Evolutionary conservation across 352 stramenopile genomes (phyloP).

Genomic region (Pythium guiyangense): DNA sequence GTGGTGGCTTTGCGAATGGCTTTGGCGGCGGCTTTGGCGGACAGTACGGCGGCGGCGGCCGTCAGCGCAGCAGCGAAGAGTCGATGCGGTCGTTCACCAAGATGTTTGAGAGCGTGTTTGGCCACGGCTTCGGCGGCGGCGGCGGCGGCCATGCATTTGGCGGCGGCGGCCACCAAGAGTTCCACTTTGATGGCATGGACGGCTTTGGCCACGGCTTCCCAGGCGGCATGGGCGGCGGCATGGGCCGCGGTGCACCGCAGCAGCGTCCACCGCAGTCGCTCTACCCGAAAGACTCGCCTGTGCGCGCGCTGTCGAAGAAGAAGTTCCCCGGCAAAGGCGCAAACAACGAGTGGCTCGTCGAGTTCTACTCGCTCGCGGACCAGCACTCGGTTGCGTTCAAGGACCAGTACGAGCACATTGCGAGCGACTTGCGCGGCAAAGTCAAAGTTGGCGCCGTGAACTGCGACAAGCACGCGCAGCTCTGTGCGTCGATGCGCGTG

Average conservation of each 20-base stretch:
- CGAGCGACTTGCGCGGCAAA: slow-evolving; percentile 58
- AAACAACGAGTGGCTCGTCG: slow-evolving; percentile 79
- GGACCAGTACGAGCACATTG: slow-evolving; percentile 55
- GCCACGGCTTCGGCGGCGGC: slow-evolving; percentile 40
- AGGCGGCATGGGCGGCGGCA: slow-evolving; percentile 10
- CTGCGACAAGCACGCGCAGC: slow-evolving; percentile 53
- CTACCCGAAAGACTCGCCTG: slow-evolving; percentile 56
- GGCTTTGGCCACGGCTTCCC: slow-evolving; percentile 53
- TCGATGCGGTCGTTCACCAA: slow-evolving; percentile 76
- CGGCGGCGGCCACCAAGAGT: slow-evolving; percentile 43
- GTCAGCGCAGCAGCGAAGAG: slow-evolving; percentile 37
- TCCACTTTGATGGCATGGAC: slow-evolving; percentile 80
- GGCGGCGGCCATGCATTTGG: slow-evolving; percentile 23
- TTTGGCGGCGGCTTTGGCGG: slow-evolving; percentile 16
- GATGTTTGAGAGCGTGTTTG: slow-evolving; percentile 89
- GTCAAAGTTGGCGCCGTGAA: slow-evolving; percentile 77
- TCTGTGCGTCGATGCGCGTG: slow-evolving; percentile 46
- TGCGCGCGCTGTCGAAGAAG: slow-evolving; percentile 57
- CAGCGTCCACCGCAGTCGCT: slow-evolving; percentile 23
- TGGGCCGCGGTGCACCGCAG: neutral
- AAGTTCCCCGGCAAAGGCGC: slow-evolving; percentile 67
- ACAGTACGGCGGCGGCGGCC: slow-evolving; percentile 12
- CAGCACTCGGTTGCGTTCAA: slow-evolving; percentile 54
- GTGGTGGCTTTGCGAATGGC: slow-evolving; percentile 9
- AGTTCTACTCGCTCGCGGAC: slow-evolving; percentile 70